These are phyloP conservation scores for Moniliophthora roreri DNA, from an alignment of 1,284 basidiomycete genomes.

Conservation along the genomic window DNA sequence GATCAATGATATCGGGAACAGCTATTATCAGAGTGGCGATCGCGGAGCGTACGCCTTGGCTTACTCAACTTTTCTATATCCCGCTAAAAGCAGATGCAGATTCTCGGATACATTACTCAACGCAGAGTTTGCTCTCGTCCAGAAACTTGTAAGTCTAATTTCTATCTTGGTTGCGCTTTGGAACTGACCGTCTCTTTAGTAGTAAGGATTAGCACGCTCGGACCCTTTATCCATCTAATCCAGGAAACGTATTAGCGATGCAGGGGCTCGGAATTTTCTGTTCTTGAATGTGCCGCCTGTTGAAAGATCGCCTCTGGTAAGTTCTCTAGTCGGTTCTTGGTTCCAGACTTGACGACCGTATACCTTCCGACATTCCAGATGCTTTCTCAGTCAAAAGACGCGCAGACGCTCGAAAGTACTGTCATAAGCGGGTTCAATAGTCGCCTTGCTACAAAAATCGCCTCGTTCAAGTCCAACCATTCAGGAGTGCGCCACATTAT, in stretches of 20 bases:
- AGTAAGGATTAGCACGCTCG: constrained; percentile 9
- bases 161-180: background rate
- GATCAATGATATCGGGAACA: constrained; percentile 61
- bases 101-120: constrained; percentile 50
- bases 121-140: constrained; percentile 52
- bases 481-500: constrained; percentile 37
- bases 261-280: constrained; percentile 59
- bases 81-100: constrained; percentile 24
- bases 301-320: constrained; percentile 51
- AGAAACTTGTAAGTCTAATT: constrained; percentile 46
- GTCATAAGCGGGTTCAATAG: constrained; percentile 54
- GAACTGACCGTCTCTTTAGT: background rate
- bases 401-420: constrained; percentile 35
- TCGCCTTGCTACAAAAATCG: constrained; percentile 40
- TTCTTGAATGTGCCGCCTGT: constrained; percentile 60
- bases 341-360: background rate
- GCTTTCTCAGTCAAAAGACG: constrained; percentile 39
- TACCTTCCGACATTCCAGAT: constrained; percentile 37
- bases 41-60: constrained; percentile 48
- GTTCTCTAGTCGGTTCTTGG: constrained; percentile 8
- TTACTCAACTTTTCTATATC: too few species aligned
- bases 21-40: constrained; percentile 43
- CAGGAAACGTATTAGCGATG: constrained; percentile 25
- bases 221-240: background rate
- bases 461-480: constrained; percentile 41